Conservation (phyloP, 805 yeast genomes). For the Clavispora phyllophila region DNA sequence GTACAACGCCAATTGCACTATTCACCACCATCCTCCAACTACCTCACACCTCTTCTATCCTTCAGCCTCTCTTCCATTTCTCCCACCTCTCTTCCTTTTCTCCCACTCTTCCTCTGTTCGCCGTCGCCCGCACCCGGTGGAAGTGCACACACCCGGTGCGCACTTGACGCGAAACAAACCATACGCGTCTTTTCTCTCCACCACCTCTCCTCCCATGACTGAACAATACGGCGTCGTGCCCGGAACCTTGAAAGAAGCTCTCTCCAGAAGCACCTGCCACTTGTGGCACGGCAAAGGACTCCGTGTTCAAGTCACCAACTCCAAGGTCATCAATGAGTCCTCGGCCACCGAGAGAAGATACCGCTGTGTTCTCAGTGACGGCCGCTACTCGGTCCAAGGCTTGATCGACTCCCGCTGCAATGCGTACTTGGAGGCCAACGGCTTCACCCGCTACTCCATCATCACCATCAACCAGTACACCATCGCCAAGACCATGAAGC, state of each 20-base stretch:
- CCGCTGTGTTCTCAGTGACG: slow-evolving; percentile 37
- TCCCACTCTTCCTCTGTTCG: no score
- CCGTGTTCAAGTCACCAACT: slow-evolving; percentile 30
- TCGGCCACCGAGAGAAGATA: slow-evolving; percentile 20
- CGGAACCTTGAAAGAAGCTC: slow-evolving; percentile 22
- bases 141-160: not conserved
- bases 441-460: slow-evolving; percentile 42
- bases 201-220: slow-evolving; percentile 7
- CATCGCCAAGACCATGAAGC: slow-evolving; percentile 44
- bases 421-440: slow-evolving; percentile 35
- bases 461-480: slow-evolving; percentile 38
- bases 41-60: no score
- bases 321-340: slow-evolving; percentile 26
- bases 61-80: no score
- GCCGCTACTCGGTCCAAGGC: slow-evolving; percentile 33
- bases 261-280: slow-evolving; percentile 17
- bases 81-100: no score
- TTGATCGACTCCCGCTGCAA: slow-evolving; percentile 38
- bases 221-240: slow-evolving; percentile 19
- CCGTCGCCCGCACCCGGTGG: no score
- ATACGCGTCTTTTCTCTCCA: not conserved
- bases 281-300: slow-evolving; percentile 26
- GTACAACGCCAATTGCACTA: no score
- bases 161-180: not conserved
- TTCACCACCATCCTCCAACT: no score